Conservation (phyloP, 371 early-diverging fungal species). For the Sanchytrium tribonematis region DNA sequence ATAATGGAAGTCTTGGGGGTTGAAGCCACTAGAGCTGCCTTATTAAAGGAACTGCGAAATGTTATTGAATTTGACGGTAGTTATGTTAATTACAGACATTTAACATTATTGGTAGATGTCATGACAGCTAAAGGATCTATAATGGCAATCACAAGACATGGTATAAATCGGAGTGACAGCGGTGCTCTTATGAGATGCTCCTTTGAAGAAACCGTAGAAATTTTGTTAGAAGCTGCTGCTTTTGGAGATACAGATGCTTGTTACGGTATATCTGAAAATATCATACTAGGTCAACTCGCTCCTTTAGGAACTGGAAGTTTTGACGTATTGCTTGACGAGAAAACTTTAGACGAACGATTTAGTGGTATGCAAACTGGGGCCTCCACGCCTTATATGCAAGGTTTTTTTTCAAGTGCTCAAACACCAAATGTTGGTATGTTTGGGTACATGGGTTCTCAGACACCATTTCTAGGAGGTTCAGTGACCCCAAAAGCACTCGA, state of each 20-base stretch:
- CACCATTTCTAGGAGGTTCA: slow-evolving; percentile 3
- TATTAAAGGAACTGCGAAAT: slow-evolving; percentile 70
- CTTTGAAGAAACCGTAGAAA: slow-evolving; percentile 98
- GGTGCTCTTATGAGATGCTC: slow-evolving; percentile 91
- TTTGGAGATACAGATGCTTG: slow-evolving; percentile 77
- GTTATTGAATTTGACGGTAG: slow-evolving; percentile 95
- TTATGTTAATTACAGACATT: slow-evolving; percentile 96
- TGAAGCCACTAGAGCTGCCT: slow-evolving; percentile 78
- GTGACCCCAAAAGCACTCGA: background rate
- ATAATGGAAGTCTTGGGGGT: slow-evolving; percentile 84
- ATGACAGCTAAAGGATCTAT: slow-evolving; percentile 89
- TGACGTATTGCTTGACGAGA: slow-evolving; percentile 30
- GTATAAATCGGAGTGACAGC: slow-evolving; percentile 88
- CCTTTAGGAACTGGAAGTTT: slow-evolving; percentile 93
- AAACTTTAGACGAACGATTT: slow-evolving; percentile 7
- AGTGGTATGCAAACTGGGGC: slow-evolving; percentile 9
- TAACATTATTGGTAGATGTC: slow-evolving; percentile 82
- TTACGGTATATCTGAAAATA: slow-evolving; percentile 88
- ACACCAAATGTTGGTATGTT: slow-evolving; percentile 2
- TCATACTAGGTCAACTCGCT: slow-evolving; percentile 94
- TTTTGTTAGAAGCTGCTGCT: slow-evolving; percentile 89
- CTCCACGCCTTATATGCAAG: slow-evolving; percentile 6
- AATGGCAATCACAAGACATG: slow-evolving; percentile 96
- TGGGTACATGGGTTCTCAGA: slow-evolving; percentile 4
- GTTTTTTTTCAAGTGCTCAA: slow-evolving; percentile 3